Base-by-base conservation (phyloP, 2,329 filamentous ascomycete species). In the Colletotrichum noveboracense region DNA sequence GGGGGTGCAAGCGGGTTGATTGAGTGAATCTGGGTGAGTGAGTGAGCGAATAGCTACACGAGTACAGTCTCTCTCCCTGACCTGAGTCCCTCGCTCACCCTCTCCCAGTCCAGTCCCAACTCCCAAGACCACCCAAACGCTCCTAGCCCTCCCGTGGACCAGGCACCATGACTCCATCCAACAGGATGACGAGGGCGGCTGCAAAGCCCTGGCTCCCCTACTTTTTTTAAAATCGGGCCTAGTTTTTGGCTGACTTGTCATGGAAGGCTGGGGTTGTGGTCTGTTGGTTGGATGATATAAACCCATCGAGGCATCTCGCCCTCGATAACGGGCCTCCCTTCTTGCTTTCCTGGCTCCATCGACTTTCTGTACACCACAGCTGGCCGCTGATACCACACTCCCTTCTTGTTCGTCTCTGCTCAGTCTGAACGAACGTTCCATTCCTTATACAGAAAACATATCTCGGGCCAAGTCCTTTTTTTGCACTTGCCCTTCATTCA, bases 211-310 rank as follows among this genome's bases (percentile, higher is more conserved):
- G 32, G 36, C 64, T 66, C 32, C 26, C 56, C 48, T 56, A 26
- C 24, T 55, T 55, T 36, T 36, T 38, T 56, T 69, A 52, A 52
- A 52, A 52, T 52, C 43, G n/a, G 43, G 43, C 43, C 43, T 21
- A 52, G 55, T 61, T 30, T 55, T 26, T 52, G 32, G 14, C 38
- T 34, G 24, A 30, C 38, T 43, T 71, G 71, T 75, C 62, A 60
- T 56, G 64, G 34, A 73, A 14, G 26, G 13, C 73, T 18, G 64
- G 64, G 70, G 70, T 68, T 18, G 13, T 67, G 55, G 34, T 36
- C 62, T 36, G 69, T 73, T 76, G 74, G 74, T 76, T 76, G 74
- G 74, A 70, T 75, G 71, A 70, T 75, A 76, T 76, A 76, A 76
- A 76, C 38, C 70, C 74, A 65, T 74, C 52, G 24, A 61, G 34